Evolutionary conservation across 768 basidiomycete species (phyloP).

Genomic region (Mycena maculata): DNA sequence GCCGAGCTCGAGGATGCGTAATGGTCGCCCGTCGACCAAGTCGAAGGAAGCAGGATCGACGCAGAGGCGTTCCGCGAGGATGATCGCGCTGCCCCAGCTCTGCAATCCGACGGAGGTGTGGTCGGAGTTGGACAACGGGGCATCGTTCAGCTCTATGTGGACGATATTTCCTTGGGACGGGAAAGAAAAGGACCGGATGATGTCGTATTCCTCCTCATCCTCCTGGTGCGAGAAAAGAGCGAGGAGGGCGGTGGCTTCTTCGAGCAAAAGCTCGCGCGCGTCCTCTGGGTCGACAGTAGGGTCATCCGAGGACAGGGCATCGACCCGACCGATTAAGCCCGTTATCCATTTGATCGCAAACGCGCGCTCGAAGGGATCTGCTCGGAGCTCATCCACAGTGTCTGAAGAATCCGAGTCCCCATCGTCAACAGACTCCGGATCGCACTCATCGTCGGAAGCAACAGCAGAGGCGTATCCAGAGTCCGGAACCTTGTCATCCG

Average conservation of each 20-base stretch:
- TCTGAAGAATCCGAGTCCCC: conserved; percentile 42
- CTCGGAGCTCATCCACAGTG: conserved; percentile 60
- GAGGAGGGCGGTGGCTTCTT: conserved; percentile 70
- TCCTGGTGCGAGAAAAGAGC: conserved; percentile 59
- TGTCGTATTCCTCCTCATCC: conserved; percentile 51
- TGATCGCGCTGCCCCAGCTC: conserved; percentile 85
- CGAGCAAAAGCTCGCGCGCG: conserved; percentile 58
- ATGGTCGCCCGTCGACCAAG: conserved; percentile 36
- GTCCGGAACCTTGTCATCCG: conserved; percentile 64
- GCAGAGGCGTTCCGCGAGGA: conserved; percentile 75
- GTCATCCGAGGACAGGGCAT: conserved; percentile 42
- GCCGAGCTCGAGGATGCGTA: conserved; percentile 81
- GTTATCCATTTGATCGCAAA: conserved; percentile 83
- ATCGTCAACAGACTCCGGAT: conserved; percentile 22
- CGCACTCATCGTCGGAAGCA: conserved; percentile 60
- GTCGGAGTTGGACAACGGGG: conserved; percentile 69
- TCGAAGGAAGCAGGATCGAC: conserved; percentile 55
- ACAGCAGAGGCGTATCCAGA: conserved; percentile 85
- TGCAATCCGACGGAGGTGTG: conserved; percentile 87
- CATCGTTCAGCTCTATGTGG: conserved; percentile 75
- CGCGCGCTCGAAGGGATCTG: conserved; percentile 73
- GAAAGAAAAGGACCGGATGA: conserved; percentile 69
- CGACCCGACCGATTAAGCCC: conserved; percentile 71
- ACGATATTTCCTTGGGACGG: conserved; percentile 45
- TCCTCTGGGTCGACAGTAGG: conserved; percentile 48